Evolutionary conservation across 306 rosid genomes (phyloP).

Genomic region (Acacia acuminata): DNA sequence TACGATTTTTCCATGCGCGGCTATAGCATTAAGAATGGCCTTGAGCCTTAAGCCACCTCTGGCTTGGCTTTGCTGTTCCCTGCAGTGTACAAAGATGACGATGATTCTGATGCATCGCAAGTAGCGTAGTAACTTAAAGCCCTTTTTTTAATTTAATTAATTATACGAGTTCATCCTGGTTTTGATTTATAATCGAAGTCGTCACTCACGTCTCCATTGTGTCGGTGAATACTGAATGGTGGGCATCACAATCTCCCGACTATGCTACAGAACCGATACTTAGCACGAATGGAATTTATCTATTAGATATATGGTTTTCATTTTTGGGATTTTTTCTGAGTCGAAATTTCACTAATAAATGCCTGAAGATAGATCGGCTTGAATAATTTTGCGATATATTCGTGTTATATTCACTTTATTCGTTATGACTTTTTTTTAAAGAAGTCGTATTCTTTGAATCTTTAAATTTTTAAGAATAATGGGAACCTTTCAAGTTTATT

Average conservation of each 20-base stretch:
- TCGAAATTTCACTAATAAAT: too few species aligned
- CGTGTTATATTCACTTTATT: not conserved
- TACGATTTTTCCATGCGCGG: constrained; percentile 6
- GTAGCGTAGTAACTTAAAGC: not conserved
- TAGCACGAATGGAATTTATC: too few species aligned
- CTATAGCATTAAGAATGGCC: not conserved
- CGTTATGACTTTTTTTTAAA: not conserved
- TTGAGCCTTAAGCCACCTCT: not conserved
- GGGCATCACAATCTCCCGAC: not conserved
- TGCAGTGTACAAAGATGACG: not conserved
- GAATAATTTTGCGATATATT: too few species aligned
- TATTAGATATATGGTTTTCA: not conserved
- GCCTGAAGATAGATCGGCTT: not conserved
- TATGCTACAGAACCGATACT: too few species aligned
- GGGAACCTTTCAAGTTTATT: too few species aligned
- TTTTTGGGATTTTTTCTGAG: not conserved
- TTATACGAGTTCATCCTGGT: not conserved
- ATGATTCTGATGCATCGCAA: not conserved
- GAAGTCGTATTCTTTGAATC: too few species aligned
- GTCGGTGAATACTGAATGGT: too few species aligned
- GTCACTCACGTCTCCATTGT: too few species aligned
- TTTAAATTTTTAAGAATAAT: too few species aligned
- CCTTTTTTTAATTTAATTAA: not conserved
- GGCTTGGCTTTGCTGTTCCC: not conserved
- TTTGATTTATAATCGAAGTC: not conserved